Conservation (phyloP, 2,329 filamentous ascomycete genomes). For the Fusarium sp. region DNA sequence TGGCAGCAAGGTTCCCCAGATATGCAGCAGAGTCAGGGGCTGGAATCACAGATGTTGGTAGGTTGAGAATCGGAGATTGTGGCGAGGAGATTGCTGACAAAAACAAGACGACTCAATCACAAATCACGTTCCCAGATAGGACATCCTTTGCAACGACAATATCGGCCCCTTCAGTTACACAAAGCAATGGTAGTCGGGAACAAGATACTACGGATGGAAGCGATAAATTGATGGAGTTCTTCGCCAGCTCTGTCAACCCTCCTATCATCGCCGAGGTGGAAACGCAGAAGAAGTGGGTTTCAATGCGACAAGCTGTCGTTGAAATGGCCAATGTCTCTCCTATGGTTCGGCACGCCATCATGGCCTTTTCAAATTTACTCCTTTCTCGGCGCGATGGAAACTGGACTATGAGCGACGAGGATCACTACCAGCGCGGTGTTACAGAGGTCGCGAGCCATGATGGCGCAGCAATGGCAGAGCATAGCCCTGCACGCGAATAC, state of each 20-base stretch:
- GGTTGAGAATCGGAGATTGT: not conserved
- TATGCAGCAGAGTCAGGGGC: slow-evolving; percentile 36
- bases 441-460: slow-evolving; percentile 48
- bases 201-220: slow-evolving; percentile 9
- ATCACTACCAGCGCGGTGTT: slow-evolving; percentile 53
- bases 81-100: not conserved
- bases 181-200: slow-evolving; percentile 36
- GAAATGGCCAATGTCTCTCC: slow-evolving; percentile 59
- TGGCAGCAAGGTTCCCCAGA: slow-evolving; percentile 50
- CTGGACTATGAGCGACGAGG: slow-evolving; percentile 48
- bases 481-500: slow-evolving; percentile 52
- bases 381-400: slow-evolving; percentile 51
- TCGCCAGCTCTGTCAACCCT: slow-evolving; percentile 60
- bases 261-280: slow-evolving; percentile 65
- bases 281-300: slow-evolving; percentile 62
- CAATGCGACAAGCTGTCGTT: slow-evolving; percentile 60
- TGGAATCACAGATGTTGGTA: slow-evolving; percentile 40
- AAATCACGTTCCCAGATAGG: slow-evolving; percentile 41
- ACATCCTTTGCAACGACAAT: slow-evolving; percentile 33
- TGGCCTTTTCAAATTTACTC: slow-evolving; percentile 62
- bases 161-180: slow-evolving; percentile 34
- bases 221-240: slow-evolving; percentile 58
- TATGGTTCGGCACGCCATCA: slow-evolving; percentile 60
- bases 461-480: slow-evolving; percentile 37
- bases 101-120: slow-evolving; percentile 34